These are phyloP conservation scores for Centrapalus pauciflorus DNA, from an alignment of 129 eudicot genomes.

Conservation along the genomic window DNA sequence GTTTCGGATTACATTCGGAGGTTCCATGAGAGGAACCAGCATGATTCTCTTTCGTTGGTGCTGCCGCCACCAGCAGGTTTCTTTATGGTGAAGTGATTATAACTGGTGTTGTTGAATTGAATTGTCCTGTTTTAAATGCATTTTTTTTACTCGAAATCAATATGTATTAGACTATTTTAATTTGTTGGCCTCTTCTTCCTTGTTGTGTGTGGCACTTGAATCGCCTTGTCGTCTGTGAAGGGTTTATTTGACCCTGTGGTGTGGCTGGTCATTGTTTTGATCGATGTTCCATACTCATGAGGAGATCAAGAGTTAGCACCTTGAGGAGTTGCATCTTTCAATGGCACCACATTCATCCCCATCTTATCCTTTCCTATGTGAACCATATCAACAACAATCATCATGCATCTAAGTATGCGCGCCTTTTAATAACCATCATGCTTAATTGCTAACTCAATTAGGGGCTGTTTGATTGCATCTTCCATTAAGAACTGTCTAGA, in stretches of 20 bases:
- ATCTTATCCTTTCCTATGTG: too few relatives aligned
- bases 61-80: background rate
- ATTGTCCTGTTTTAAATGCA: background rate
- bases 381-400: too few relatives aligned
- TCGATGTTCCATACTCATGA: conserved; percentile 50
- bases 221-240: too few relatives aligned
- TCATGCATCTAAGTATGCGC: too few relatives aligned
- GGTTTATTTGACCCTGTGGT: too few relatives aligned
- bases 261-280: too few relatives aligned
- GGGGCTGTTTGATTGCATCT: too few relatives aligned
- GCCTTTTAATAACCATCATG: too few relatives aligned
- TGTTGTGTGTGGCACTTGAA: background rate
- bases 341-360: conserved; percentile 34
- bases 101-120: background rate
- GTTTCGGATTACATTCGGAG: conserved; percentile 27
- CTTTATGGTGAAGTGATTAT: background rate
- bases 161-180: background rate
- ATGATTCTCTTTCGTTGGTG: background rate
- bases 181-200: background rate
- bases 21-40: conserved; percentile 28
- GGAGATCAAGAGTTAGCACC: conserved; percentile 36
- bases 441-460: too few relatives aligned
- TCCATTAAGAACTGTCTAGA: too few relatives aligned
- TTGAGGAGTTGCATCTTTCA: conserved; percentile 49
- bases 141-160: too few relatives aligned